Base-by-base conservation (phyloP, 164 flowering plant genomes). In the Aristolochia contorta region DNA sequence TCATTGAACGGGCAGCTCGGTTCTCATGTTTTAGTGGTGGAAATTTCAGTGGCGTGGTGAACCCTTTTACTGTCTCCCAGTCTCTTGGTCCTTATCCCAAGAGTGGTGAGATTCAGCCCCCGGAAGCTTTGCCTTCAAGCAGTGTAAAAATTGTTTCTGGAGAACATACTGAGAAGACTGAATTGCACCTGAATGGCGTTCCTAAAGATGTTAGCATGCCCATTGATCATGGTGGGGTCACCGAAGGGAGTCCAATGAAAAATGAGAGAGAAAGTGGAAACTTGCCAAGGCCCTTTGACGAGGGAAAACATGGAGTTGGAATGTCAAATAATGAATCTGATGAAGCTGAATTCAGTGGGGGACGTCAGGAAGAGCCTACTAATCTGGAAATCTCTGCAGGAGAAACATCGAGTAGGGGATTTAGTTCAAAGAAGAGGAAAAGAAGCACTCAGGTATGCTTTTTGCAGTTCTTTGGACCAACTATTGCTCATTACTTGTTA, bases 1-100 rank as follows among this genome's bases (percentile, higher is more conserved):
- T 93, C 74, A 86, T 90, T 54, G 92, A 93, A 74, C 78, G 99
- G 32, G 97, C 99, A 12, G 96, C 96, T 10, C 75, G 91, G 72
- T 84, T 79, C 59, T 93, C 99, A 1, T 79, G 85, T 71, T 90
- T 88, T 69, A 79, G 65, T 67, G 82, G 79, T 58, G 91, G 87
- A 46, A 84, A 71, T 78, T 79, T 85, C 60, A 60, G 72, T 75
- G 86, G 81, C 62, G 65, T 82, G 71, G 62, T 74, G 73, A 83
- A 77, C 68, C 81, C 84, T 51, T 77, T 78, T 65, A 61, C 65
- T 32, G 53, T 65, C 21, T 77, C 79, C 33, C 81, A 79, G 22
- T 27, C 78, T 4, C 22, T 74, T 49, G 73, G 67, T 72, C 76
- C 84, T 54, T 83, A 67, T 61, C n/a, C 74, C 18, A 70, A 72